Conservation (phyloP, 2,329 filamentous ascomycete genomes). For the Coleophoma eucalyptorum region DNA sequence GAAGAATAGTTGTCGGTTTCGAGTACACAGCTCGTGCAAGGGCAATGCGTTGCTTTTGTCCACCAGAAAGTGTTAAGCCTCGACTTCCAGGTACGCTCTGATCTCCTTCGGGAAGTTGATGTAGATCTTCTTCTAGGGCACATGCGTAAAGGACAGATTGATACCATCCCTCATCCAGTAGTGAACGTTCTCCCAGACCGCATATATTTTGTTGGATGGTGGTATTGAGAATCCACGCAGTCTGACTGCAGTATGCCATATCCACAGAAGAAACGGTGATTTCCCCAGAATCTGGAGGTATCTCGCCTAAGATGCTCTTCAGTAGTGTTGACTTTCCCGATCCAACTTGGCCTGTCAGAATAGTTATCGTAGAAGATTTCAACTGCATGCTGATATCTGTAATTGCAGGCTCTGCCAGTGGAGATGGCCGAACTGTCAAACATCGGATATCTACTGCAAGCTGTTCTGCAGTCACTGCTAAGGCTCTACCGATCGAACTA, state of each 20-base stretch:
- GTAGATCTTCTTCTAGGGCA: slow-evolving; percentile 14
- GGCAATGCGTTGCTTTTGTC: slow-evolving; percentile 17
- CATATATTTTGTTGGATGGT: slow-evolving; percentile 34
- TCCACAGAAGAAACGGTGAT: slow-evolving; percentile 6
- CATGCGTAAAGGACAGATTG: slow-evolving; percentile 18
- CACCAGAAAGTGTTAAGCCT: slow-evolving; percentile 4
- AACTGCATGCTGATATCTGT: not conserved
- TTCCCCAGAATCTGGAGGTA: not conserved
- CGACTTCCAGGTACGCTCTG: slow-evolving; percentile 12
- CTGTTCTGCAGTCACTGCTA: not conserved
- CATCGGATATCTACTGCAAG: not conserved
- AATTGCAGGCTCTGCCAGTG: not conserved
- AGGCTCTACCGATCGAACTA: not conserved
- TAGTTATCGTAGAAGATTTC: not conserved
- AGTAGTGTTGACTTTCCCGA: slow-evolving; percentile 48
- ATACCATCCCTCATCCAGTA: slow-evolving; percentile 29
- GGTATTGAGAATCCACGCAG: slow-evolving; percentile 35
- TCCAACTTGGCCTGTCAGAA: slow-evolving; percentile 35
- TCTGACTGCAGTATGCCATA: slow-evolving; percentile 37
- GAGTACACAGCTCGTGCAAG: slow-evolving; percentile 7
- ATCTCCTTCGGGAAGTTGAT: slow-evolving; percentile 10
- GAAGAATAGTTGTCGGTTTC: slow-evolving; percentile 1
- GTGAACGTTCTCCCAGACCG: slow-evolving; percentile 22
- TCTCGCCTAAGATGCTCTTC: slow-evolving; percentile 39
- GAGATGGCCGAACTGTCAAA: not conserved